Percentiles rank a stretch among this genome's conserved stretches.
Conservation (phyloP, 768 basidiomycete species). For the Lepiota brunneoincarnata region DNA sequence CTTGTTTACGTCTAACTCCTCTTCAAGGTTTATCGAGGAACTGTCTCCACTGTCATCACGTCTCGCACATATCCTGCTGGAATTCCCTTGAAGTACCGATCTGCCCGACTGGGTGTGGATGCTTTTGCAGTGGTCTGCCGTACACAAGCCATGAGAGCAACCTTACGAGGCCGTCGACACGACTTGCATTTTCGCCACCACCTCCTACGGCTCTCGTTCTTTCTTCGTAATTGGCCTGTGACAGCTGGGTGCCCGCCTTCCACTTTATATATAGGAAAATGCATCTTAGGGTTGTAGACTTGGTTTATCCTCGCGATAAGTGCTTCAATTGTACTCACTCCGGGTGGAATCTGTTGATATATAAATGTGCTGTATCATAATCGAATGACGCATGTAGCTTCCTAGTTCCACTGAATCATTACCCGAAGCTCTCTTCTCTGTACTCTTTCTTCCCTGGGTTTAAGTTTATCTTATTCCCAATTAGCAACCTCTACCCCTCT, state of each 20-base stretch:
- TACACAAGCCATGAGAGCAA: conserved; percentile 19
- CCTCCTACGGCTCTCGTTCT: not conserved
- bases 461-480: no score
- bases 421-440: no score
- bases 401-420: no score
- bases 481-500: no score
- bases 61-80: conserved; percentile 69
- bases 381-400: no score
- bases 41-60: conserved; percentile 61
- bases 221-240: not conserved
- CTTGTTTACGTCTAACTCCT: conserved; percentile 1
- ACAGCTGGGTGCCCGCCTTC: not conserved
- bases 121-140: conserved; percentile 42
- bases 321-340: no score
- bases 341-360: no score
- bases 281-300: not conserved
- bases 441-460: no score
- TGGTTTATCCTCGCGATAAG: no score
- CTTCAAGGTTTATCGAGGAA: conserved; percentile 57
- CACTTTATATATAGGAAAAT: not conserved
- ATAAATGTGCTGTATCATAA: no score
- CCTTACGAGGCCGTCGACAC: conserved; percentile 29
- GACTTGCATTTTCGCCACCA: conserved; percentile 27
- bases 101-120: conserved; percentile 72
- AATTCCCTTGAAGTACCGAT: conserved; percentile 42